Percentiles rank a stretch among this genome's conserved stretches.
Conservation (phyloP, 345 rosid species). For the Anastatica hierochuntica region DNA sequence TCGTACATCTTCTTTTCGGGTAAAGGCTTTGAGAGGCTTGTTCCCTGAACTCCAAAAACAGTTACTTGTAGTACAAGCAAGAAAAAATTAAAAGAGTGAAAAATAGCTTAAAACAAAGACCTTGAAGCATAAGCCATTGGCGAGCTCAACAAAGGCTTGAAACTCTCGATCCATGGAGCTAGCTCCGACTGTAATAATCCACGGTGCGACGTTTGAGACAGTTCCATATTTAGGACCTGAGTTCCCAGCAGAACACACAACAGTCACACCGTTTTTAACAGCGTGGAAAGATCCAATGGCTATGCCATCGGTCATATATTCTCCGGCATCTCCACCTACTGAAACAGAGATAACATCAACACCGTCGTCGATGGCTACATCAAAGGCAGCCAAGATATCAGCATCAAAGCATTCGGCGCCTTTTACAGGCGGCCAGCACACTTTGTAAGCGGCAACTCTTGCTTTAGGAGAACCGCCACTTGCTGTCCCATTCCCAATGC, state of each 20-base stretch:
- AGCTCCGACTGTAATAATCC: constrained; percentile 73
- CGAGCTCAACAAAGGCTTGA: constrained; percentile 34
- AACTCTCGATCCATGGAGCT: constrained; percentile 67
- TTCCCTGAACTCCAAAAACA: constrained; percentile 35
- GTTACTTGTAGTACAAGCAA: constrained; percentile 6
- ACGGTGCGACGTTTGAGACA: constrained; percentile 56
- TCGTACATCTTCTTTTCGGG: constrained; percentile 35
- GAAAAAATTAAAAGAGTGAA: not conserved
- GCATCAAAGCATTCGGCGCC: constrained; percentile 36
- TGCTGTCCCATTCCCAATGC: constrained; percentile 47
- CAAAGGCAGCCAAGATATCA: constrained; percentile 48
- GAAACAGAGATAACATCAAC: constrained; percentile 51
- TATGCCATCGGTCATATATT: constrained; percentile 24
- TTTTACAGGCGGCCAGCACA: constrained; percentile 37
- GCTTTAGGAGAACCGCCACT: constrained; percentile 64
- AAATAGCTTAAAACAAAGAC: constrained; percentile 17
- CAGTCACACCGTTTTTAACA: constrained; percentile 26
- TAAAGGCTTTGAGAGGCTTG: constrained; percentile 41
- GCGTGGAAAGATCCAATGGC: constrained; percentile 40
- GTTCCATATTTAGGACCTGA: constrained; percentile 48
- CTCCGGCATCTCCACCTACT: constrained; percentile 19
- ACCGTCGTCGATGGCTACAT: constrained; percentile 47
- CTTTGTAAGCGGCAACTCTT: constrained; percentile 50
- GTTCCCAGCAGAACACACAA: constrained; percentile 49
- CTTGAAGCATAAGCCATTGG: constrained; percentile 36